A percentile compares a stretch with the other conserved stretches of the same genome.
Conservation (phyloP, 2,329 filamentous ascomycete genomes). For the Botryotinia calthae region DNA sequence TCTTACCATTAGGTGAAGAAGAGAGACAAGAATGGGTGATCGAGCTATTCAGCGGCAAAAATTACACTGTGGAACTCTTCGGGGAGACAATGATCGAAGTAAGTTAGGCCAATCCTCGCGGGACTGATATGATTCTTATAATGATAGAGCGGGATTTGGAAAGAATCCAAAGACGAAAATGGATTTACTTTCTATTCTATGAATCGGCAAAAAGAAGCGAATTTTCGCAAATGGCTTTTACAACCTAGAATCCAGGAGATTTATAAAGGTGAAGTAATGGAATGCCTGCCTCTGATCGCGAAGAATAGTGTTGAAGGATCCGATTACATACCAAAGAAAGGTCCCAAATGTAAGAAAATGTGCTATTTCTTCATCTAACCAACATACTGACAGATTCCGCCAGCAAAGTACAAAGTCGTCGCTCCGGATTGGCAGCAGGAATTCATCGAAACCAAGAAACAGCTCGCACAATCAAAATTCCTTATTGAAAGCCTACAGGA, state of each 20-base stretch:
- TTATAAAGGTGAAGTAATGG: neutral
- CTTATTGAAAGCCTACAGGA: neutral
- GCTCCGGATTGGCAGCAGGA: neutral
- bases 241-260: neutral
- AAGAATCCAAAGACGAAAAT: neutral
- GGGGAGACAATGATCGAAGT: neutral
- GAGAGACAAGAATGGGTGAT: neutral
- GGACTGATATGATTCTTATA: neutral
- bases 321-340: neutral
- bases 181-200: neutral
- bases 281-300: neutral
- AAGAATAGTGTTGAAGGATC: neutral
- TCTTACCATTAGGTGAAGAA: neutral
- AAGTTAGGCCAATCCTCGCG: neutral
- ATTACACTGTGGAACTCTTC: neutral
- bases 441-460: neutral
- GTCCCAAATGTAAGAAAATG: neutral
- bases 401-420: neutral
- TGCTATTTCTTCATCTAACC: no score
- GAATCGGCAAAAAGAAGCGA: neutral
- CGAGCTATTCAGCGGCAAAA: neutral
- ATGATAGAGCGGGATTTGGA: neutral
- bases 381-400: neutral
- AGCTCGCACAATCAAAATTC: neutral
- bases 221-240: neutral